Percentiles rank a stretch among this genome's conserved stretches.
Evolutionary conservation across 306 rosid species (phyloP).

Genomic region (Cucurbita moschata): DNA sequence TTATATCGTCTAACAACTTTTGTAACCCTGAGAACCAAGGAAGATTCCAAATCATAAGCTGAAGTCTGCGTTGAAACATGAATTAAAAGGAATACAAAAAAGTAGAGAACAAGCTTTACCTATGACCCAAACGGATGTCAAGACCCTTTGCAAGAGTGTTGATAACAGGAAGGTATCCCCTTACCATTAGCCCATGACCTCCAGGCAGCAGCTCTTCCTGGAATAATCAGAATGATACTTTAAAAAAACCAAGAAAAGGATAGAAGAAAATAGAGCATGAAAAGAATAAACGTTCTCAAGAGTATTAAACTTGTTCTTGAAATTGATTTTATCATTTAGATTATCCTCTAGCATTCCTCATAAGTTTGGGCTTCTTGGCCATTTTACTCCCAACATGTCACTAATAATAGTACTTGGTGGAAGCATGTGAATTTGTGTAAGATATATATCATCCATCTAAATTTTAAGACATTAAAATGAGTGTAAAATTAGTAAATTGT

Average conservation of each 20-base stretch:
- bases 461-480: background rate
- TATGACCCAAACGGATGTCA: conserved; percentile 75
- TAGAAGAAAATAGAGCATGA: background rate
- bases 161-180: conserved; percentile 87
- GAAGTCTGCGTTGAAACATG: background rate
- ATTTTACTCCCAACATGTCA: background rate
- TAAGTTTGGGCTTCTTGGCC: background rate
- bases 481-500: background rate
- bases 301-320: background rate
- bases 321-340: background rate
- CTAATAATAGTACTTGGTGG: background rate
- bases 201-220: conserved; percentile 96
- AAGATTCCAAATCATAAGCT: conserved; percentile 7
- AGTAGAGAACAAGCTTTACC: conserved; percentile 22
- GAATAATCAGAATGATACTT: conserved; percentile 1
- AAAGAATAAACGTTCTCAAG: background rate
- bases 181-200: conserved; percentile 97
- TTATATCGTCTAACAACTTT: conserved; percentile 55
- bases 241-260: background rate
- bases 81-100: background rate
- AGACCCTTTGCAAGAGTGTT: conserved; percentile 93
- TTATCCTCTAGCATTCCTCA: background rate
- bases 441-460: background rate
- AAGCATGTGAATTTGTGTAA: too few species aligned
- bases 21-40: conserved; percentile 53